Conservation (phyloP, 2,329 filamentous ascomycete genomes). For the Geosmithia putterillii region DNA sequence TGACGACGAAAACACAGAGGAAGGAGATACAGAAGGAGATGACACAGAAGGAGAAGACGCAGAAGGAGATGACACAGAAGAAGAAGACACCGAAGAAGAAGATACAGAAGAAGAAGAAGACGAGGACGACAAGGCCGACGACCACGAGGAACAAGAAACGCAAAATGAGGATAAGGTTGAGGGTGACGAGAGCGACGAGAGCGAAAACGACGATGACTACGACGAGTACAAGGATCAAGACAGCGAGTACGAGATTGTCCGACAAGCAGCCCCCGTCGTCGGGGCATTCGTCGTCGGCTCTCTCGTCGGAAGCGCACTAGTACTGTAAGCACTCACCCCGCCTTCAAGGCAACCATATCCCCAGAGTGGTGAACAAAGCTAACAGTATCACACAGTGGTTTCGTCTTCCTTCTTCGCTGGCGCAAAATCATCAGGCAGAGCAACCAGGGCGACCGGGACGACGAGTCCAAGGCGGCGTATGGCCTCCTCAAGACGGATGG, state of each 20-base stretch:
- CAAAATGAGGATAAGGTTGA: too few species aligned
- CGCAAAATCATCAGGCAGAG: background rate
- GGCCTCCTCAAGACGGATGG: background rate
- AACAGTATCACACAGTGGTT: background rate
- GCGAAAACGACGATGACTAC: background rate
- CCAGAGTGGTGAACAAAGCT: background rate
- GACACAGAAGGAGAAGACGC: too few species aligned
- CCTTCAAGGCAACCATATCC: background rate
- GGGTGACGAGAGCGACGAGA: too few species aligned
- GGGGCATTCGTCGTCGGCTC: background rate
- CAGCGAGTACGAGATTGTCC: background rate
- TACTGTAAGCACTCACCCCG: background rate
- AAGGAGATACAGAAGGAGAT: too few species aligned
- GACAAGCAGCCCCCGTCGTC: background rate
- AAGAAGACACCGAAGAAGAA: too few species aligned
- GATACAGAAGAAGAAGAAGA: too few species aligned
- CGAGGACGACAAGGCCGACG: too few species aligned
- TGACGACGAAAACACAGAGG: too few species aligned
- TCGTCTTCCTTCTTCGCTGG: background rate
- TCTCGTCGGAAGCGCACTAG: background rate
- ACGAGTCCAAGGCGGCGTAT: background rate
- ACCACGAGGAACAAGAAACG: too few species aligned
- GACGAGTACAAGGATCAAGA: background rate
- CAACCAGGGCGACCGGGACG: background rate
- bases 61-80: too few species aligned